Conservation (phyloP, 225 moss, liverwort and hornwort species). For the Asterella californica region DNA sequence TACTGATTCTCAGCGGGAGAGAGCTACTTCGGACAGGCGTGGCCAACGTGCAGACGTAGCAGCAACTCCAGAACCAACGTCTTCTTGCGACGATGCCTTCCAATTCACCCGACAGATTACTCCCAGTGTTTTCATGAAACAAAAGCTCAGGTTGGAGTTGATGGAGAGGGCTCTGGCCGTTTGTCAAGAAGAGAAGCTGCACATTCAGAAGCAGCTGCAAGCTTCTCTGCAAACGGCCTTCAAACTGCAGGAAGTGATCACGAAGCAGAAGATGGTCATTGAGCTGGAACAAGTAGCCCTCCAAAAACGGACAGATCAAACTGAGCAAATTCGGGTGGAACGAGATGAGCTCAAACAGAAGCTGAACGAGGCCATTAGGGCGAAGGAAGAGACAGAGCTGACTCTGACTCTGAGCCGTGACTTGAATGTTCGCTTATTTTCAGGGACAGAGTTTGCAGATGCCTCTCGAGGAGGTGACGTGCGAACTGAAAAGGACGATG, state of each 20-base stretch:
- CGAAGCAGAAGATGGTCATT: conserved; percentile 24
- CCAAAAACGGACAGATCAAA: not conserved
- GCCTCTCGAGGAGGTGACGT: not conserved
- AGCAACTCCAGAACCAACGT: not conserved
- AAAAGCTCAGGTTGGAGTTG: conserved; percentile 15
- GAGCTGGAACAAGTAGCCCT: conserved; percentile 17
- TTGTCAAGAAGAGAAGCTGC: conserved; percentile 13
- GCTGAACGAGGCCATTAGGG: conserved; percentile 6
- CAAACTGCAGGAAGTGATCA: conserved; percentile 17
- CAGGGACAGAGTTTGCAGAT: not conserved
- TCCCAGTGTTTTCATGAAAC: conserved; percentile 15
- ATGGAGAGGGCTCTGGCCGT: conserved; percentile 8
- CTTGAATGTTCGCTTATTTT: not conserved
- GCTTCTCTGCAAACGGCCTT: conserved; percentile 16
- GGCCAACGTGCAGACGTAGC: not conserved
- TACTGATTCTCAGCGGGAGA: not conserved
- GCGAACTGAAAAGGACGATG: not conserved
- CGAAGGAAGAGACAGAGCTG: conserved; percentile 15
- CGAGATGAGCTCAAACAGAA: conserved; percentile 14
- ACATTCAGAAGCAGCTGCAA: conserved; percentile 19
- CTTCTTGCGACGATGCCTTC: not conserved
- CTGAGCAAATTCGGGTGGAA: not conserved
- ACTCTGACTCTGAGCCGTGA: conserved; percentile 14
- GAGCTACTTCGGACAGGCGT: not conserved
- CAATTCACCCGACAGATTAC: not conserved